Evolutionary conservation across 1,284 basidiomycete genomes (phyloP), one percentile per base, ranked within the genome.

Genomic region (Heterobasidion annosum): DNA sequence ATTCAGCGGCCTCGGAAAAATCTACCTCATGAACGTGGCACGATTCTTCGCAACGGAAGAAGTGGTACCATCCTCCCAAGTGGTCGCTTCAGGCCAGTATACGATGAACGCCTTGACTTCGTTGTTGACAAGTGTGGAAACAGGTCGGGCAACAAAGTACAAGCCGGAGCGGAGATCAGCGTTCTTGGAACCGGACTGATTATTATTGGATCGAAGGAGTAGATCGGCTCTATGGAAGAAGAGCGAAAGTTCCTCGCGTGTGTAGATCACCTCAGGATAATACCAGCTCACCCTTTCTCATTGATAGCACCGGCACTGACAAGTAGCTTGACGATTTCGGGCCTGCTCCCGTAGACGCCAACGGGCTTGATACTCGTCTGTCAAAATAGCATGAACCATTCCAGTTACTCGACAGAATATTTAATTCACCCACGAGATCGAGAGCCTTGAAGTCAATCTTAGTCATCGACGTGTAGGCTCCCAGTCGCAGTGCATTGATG

Each of bases 11-110:
- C 46, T 16, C 19, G 34, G 15, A 35, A 15, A 33, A 35, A 12
- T n/a, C 34, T 58, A 81, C 82, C 81, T 65, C 77, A 85, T 81
- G 59, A 85, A 84, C 0, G 79, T 82, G 5, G 79, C 67, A 13
- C 81, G 69, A 63, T 82, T 84, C 1, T 77, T 69, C 25, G 68
- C 61, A 42, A 79, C 71, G 3, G 78, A 68, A 0, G 73, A 68
- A 1, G 66, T 52, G 0, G 76, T 73, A 37, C 70, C 66, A 62
- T 82, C 78, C 34, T 77, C 66, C 82, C 83, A 85, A 0, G 81
- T 84, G 0, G 68, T 71, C 40, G 78, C 72, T 58, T 85, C 78
- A 0, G 81, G 82, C 82, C 82, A 85, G 56, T 79, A 82, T 3
- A 85, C 59, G 19, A 79, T 70, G 54, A 74, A 79, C 1, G 40